Percentiles rank a stretch among this genome's conserved stretches.
Evolutionary conservation across 2,329 filamentous ascomycete species (phyloP).

Genomic region (Trichophyton mentagrophytes): DNA sequence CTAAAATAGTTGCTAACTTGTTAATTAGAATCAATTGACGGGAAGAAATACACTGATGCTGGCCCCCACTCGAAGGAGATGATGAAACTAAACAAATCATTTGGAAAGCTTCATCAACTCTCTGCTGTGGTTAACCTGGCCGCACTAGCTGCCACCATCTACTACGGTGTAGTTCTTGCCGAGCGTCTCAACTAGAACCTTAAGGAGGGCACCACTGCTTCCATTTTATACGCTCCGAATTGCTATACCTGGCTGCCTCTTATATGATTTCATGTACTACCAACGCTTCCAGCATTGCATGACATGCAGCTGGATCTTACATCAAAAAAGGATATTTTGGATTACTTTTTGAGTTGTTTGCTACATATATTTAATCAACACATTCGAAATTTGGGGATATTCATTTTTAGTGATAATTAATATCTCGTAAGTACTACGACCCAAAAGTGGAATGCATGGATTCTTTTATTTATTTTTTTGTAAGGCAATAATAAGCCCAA

Average conservation of each 20-base stretch:
- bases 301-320: too few relatives aligned
- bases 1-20: background rate
- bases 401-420: too few relatives aligned
- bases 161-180: slow-evolving; percentile 66
- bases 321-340: too few relatives aligned
- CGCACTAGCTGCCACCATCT: slow-evolving; percentile 55
- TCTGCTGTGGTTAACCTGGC: slow-evolving; percentile 68
- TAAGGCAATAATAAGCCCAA: too few relatives aligned
- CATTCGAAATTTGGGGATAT: too few relatives aligned
- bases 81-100: slow-evolving; percentile 63
- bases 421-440: too few relatives aligned
- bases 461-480: too few relatives aligned
- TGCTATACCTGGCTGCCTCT: background rate
- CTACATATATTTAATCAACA: too few relatives aligned
- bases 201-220: background rate
- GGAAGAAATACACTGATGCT: slow-evolving; percentile 71
- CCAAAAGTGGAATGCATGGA: too few relatives aligned
- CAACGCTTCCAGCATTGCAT: too few relatives aligned
- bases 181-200: slow-evolving; percentile 41
- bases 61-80: slow-evolving; percentile 76
- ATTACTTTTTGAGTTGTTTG: too few relatives aligned
- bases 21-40: slow-evolving; percentile 60
- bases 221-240: background rate
- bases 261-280: background rate
- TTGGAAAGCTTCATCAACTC: slow-evolving; percentile 65